Base-by-base conservation (phyloP, 768 basidiomycete species). In the Lactarius sp. region DNA sequence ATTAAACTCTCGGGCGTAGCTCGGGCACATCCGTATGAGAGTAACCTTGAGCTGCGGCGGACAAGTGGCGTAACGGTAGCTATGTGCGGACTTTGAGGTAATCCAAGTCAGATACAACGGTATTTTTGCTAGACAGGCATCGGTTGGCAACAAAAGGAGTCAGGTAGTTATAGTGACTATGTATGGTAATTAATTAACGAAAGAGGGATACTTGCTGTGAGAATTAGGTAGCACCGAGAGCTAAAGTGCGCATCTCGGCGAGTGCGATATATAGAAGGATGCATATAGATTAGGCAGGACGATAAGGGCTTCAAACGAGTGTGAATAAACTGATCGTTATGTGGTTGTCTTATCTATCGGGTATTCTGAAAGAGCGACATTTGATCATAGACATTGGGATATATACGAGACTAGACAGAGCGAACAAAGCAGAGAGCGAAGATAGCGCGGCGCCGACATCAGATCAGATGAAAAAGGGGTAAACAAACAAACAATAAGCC, bases 131-230 rank as follows among this genome's bases (percentile, higher is more conserved):
- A 55, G 53, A 34, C 18, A 27, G 20, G 12, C 59, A 59, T 49
- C 53, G 39, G 59, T 55, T 44, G 53, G 53, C 59, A 55, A 60
- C 64, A 65, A 65, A 64, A 59, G 33, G 27, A 36, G 58, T 39
- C 47, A 16, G 50, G 64, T 65, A 65, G 64, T 60, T 60, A 65
- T 60, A 65, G 64, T 54, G 58, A 65, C 59, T 42, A 52, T 8
- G 49, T 55, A 52, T 41, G 22, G 51, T 44, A 64, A 41, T 59
- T 41, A 59, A 64, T 60, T 52, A 53, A 46, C 18, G 36, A 33
- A 53, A 8, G 61, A 14, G 37, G 20, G 33, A 20, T 37, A 44
- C 27, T 55, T 60, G 47, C 36, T 16, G 42, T 49, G 58, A 37
- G 56, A 58, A 14, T 41, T 2, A 59, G 31, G 14, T 58, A 51